phyloP scores from a whole-genome alignment of 345 rosid genomes.

The Arabis hirsuta region DNA sequence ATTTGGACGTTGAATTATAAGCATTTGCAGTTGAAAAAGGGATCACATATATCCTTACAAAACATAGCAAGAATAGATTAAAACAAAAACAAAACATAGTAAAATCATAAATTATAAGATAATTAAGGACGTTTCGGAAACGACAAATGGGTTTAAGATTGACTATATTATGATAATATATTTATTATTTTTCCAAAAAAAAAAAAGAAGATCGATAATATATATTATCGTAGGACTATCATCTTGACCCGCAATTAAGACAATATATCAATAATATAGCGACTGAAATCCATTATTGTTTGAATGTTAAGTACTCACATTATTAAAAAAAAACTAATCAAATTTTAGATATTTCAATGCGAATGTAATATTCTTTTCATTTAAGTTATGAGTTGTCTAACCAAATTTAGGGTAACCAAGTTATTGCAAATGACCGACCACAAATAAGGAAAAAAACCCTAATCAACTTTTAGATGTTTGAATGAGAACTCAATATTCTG shows the following conservation, averaged over 20 bases:
- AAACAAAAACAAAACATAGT: too few species aligned
- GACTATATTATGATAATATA: not conserved
- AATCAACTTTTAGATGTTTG: not conserved
- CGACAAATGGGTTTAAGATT: slow-evolving; percentile 15
- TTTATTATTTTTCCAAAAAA: not conserved
- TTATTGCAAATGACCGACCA: slow-evolving; percentile 7
- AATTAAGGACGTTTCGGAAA: not conserved
- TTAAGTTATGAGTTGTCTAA: not conserved
- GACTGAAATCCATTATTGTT: slow-evolving; percentile 20
- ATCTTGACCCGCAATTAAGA: slow-evolving; percentile 33
- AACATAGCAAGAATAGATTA: too few species aligned
- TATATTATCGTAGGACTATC: slow-evolving; percentile 4
- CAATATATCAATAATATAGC: not conserved
- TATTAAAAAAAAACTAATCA: not conserved
- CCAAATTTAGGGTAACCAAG: not conserved
- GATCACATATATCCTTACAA: too few species aligned
- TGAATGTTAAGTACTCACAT: not conserved
- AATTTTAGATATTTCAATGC: not conserved
- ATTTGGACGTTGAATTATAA: slow-evolving; percentile 19
- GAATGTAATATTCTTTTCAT: not conserved
- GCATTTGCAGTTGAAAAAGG: not conserved
- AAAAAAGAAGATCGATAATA: not conserved
- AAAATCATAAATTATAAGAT: too few species aligned
- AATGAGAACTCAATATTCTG: not conserved
- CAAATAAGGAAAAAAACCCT: not conserved